Evolutionary conservation across 148 eudicot species (phyloP).

Genomic region (Heliamphora exappendiculata): DNA sequence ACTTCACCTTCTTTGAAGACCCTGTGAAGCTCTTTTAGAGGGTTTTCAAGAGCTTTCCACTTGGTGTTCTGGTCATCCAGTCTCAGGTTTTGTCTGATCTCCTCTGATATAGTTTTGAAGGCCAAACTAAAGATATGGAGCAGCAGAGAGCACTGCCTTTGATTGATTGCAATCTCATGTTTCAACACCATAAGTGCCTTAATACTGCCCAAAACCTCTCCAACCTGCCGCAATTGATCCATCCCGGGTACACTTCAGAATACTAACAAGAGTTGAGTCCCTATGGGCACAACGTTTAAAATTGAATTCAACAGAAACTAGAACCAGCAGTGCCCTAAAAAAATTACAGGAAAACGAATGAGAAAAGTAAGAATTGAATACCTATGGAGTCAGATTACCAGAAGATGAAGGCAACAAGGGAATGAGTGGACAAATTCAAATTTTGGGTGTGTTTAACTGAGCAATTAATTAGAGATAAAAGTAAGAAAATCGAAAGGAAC

Average conservation of each 20-base stretch:
- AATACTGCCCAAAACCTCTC: conserved; percentile 59
- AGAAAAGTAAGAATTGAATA: background rate
- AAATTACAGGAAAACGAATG: background rate
- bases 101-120: conserved; percentile 45
- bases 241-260: conserved; percentile 14
- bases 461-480: background rate
- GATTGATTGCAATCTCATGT: conserved; percentile 40
- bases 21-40: conserved; percentile 46
- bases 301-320: background rate
- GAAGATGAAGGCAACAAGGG: background rate
- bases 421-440: background rate
- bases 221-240: conserved; percentile 70
- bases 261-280: background rate
- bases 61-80: conserved; percentile 55
- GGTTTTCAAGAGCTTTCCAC: conserved; percentile 60
- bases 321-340: background rate
- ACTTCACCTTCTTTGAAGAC: conserved; percentile 59
- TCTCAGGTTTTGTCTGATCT: conserved; percentile 45
- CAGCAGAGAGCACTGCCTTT: conserved; percentile 47
- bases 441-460: background rate
- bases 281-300: background rate
- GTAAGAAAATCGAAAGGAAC: background rate
- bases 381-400: background rate
- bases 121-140: conserved; percentile 37
- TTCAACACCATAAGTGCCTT: conserved; percentile 51